Percentiles rank a stretch among this genome's conserved stretches.
phyloP scores from a whole-genome alignment of 768 basidiomycete genomes.

The Boletus reticulatus region DNA sequence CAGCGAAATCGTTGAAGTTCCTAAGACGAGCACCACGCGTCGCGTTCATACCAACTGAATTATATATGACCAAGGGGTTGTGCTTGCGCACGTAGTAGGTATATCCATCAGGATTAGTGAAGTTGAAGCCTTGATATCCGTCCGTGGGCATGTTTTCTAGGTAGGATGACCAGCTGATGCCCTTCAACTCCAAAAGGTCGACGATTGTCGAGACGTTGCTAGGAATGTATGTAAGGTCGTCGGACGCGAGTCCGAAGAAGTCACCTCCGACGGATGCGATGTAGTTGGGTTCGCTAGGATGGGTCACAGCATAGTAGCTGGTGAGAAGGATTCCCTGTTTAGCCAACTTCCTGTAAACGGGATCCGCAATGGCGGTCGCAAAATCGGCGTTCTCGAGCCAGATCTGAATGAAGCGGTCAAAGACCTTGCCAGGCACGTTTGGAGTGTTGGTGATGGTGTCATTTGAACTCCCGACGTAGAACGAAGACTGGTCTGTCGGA shows the following conservation, averaged over 20 bases:
- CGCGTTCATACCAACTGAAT: conserved; percentile 45
- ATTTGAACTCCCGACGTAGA: conserved; percentile 44
- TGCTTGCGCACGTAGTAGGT: conserved; percentile 55
- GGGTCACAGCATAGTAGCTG: conserved; percentile 48
- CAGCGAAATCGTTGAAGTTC: conserved; percentile 60
- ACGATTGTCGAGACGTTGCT: conserved; percentile 54
- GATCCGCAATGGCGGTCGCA: background rate
- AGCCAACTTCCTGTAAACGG: conserved; percentile 37
- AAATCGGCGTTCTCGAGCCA: conserved; percentile 66
- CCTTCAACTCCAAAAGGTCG: conserved; percentile 56
- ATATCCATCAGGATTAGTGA: conserved; percentile 31
- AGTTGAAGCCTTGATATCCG: conserved; percentile 43
- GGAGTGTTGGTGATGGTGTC: conserved; percentile 39
- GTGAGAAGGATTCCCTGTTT: conserved; percentile 47
- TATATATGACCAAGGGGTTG: conserved; percentile 48
- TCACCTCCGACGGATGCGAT: background rate
- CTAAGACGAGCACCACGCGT: conserved; percentile 43
- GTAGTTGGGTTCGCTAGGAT: conserved; percentile 63
- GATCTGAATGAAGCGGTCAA: conserved; percentile 50
- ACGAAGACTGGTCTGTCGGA: conserved; percentile 28
- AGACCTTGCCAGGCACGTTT: conserved; percentile 40
- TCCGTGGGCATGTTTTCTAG: conserved; percentile 55
- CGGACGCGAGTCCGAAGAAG: background rate
- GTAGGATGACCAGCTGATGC: conserved; percentile 59
- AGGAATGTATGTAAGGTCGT: conserved; percentile 22